Evolutionary conservation across 208 protist genomes (phyloP).

Genomic region (Leishmania arabica): DNA sequence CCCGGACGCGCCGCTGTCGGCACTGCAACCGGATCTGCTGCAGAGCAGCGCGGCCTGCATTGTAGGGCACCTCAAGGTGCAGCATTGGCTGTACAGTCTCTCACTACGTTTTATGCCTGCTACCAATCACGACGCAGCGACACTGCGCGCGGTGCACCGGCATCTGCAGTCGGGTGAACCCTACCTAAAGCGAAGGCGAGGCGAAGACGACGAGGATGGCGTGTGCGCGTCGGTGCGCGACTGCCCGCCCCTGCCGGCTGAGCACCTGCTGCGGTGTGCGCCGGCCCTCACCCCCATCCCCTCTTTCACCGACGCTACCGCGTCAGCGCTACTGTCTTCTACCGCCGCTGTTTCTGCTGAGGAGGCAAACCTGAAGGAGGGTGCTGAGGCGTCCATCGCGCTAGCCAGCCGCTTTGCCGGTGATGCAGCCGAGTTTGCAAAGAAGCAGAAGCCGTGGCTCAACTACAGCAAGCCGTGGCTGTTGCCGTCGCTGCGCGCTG

Average conservation of each 20-base stretch:
- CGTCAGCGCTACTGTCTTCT: neutral
- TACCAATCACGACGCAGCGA: slow-evolving; percentile 40
- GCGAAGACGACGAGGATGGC: neutral
- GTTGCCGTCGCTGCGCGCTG: slow-evolving; percentile 35
- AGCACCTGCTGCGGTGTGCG: slow-evolving; percentile 15
- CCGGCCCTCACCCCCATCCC: slow-evolving; percentile 19
- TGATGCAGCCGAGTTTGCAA: neutral
- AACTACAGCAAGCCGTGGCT: slow-evolving; percentile 71
- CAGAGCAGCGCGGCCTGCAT: slow-evolving; percentile 39
- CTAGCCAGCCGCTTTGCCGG: neutral
- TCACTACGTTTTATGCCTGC: slow-evolving; percentile 47
- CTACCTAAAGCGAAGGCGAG: slow-evolving; percentile 27
- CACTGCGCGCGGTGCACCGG: slow-evolving; percentile 47
- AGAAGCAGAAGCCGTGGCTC: slow-evolving; percentile 51
- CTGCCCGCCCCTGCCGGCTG: slow-evolving; percentile 16
- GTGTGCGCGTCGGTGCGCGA: slow-evolving; percentile 13
- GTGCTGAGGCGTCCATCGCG: no score
- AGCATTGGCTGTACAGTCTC: slow-evolving; percentile 77
- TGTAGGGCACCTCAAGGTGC: slow-evolving; percentile 66
- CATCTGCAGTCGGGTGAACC: slow-evolving; percentile 58
- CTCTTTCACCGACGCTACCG: slow-evolving; percentile 7
- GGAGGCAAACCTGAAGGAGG: neutral
- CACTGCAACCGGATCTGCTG: slow-evolving; percentile 51
- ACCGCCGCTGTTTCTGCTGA: neutral
- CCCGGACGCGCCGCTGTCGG: slow-evolving; percentile 43